phyloP scores from a whole-genome alignment of 1,139 yeast species.

The Diutina ranongensis region DNA sequence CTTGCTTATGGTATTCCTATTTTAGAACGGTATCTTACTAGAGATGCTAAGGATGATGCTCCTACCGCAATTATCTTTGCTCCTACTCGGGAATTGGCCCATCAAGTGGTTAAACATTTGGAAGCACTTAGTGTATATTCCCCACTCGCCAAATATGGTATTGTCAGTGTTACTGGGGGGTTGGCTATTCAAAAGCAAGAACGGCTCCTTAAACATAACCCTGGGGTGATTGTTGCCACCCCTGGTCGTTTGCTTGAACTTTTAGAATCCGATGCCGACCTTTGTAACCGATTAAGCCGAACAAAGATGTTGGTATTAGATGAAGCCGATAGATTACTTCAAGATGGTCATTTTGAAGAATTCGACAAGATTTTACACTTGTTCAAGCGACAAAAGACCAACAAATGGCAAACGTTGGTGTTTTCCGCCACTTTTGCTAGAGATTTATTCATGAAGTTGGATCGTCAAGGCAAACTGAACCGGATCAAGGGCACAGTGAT shows the following conservation, averaged over 20 bases:
- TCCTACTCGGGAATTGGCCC: slow-evolving; percentile 95
- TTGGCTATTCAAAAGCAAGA: slow-evolving; percentile 88
- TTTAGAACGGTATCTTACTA: slow-evolving; percentile 46
- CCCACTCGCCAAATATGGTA: slow-evolving; percentile 44
- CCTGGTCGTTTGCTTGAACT: slow-evolving; percentile 91
- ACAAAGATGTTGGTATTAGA: slow-evolving; percentile 73
- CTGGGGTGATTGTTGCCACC: slow-evolving; percentile 84
- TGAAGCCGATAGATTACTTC: slow-evolving; percentile 94
- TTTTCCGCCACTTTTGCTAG: slow-evolving; percentile 91
- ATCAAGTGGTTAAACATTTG: slow-evolving; percentile 80
- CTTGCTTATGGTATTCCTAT: slow-evolving; percentile 95
- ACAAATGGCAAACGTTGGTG: slow-evolving; percentile 80
- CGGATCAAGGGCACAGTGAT: slow-evolving; percentile 15
- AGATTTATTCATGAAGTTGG: slow-evolving; percentile 69
- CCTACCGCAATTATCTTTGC: slow-evolving; percentile 80
- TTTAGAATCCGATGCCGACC: slow-evolving; percentile 47
- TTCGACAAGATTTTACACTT: slow-evolving; percentile 69
- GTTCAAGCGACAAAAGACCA: slow-evolving; percentile 26
- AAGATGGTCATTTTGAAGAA: slow-evolving; percentile 95
- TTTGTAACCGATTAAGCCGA: slow-evolving; percentile 45
- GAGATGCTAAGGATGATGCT: slow-evolving; percentile 10
- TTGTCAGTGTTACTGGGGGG: slow-evolving; percentile 89
- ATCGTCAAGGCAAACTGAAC: slow-evolving; percentile 23
- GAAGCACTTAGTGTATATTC: slow-evolving; percentile 48
- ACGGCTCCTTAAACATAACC: slow-evolving; percentile 59